A percentile compares a stretch with the other conserved stretches of the same genome.
Conservation (phyloP, 805 yeast genomes). For the Jamesozyma hellenica region DNA sequence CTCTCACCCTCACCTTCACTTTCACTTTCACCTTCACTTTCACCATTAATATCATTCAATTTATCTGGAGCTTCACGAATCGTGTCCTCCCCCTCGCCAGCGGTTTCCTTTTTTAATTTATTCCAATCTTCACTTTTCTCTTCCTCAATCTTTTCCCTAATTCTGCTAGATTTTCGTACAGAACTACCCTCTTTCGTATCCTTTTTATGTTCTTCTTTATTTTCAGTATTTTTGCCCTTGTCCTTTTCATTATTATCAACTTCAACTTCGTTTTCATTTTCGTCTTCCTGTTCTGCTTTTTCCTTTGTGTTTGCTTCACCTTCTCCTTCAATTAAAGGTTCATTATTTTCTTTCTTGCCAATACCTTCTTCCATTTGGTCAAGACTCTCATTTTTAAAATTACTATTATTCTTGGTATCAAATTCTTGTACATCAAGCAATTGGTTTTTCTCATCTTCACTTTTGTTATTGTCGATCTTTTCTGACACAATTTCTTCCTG, state of each 20-base stretch:
- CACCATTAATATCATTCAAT: too few species aligned
- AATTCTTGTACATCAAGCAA: neutral
- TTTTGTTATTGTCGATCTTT: neutral
- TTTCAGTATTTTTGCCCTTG: neutral
- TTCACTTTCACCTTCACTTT: constrained; percentile 11
- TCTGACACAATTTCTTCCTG: neutral
- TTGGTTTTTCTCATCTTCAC: neutral
- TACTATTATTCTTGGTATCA: too few species aligned
- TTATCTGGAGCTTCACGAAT: too few species aligned
- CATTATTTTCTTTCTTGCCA: neutral
- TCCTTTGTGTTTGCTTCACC: constrained; percentile 4
- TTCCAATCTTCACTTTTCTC: constrained; percentile 8
- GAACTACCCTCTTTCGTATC: neutral
- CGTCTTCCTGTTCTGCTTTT: constrained; percentile 1
- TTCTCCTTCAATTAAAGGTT: neutral
- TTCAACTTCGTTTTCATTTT: neutral
- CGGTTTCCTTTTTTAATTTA: constrained; percentile 4
- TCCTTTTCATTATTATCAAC: neutral
- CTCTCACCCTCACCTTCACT: constrained; percentile 5
- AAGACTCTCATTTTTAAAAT: too few species aligned
- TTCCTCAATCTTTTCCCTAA: constrained; percentile 8
- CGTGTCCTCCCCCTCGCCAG: too few species aligned
- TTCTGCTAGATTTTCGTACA: constrained; percentile 2
- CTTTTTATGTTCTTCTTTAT: neutral
- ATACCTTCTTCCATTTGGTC: too few species aligned